Evolutionary conservation across 331 rosid genomes (phyloP).

Genomic region (Saraca asoca): DNA sequence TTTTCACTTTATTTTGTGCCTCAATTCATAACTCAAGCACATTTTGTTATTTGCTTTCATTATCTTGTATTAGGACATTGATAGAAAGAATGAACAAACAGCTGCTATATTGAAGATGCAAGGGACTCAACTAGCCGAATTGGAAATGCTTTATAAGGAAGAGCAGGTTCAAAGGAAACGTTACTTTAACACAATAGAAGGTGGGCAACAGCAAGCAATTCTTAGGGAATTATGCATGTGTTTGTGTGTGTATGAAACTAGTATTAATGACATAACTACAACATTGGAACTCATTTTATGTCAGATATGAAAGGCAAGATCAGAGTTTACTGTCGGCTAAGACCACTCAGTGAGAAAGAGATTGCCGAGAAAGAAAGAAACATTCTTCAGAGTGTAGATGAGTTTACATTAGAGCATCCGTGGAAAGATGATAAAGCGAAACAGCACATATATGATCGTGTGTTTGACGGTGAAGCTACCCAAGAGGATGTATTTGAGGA

Average conservation of each 20-base stretch:
- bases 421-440: conserved; percentile 85
- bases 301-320: conserved; percentile 99
- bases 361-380: conserved; percentile 53
- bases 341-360: conserved; percentile 86
- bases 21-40: background rate
- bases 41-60: conserved; percentile 20
- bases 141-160: conserved; percentile 88
- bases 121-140: conserved; percentile 85
- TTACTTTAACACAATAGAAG: conserved; percentile 91
- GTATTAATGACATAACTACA: conserved; percentile 4
- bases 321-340: conserved; percentile 84
- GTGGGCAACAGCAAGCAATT: conserved; percentile 35
- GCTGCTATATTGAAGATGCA: conserved; percentile 87
- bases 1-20: conserved; percentile 24
- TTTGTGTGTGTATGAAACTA: conserved; percentile 18
- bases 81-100: conserved; percentile 94
- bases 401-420: conserved; percentile 87
- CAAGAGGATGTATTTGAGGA: conserved; percentile 92
- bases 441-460: conserved; percentile 82
- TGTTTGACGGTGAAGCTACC: conserved; percentile 68
- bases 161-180: conserved; percentile 91
- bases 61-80: conserved; percentile 73
- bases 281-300: conserved; percentile 23
- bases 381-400: conserved; percentile 55
- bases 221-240: conserved; percentile 4